phyloP scores from a whole-genome alignment of 495 filamentous ascomycete genomes.

The Neurospora tetraspora region DNA sequence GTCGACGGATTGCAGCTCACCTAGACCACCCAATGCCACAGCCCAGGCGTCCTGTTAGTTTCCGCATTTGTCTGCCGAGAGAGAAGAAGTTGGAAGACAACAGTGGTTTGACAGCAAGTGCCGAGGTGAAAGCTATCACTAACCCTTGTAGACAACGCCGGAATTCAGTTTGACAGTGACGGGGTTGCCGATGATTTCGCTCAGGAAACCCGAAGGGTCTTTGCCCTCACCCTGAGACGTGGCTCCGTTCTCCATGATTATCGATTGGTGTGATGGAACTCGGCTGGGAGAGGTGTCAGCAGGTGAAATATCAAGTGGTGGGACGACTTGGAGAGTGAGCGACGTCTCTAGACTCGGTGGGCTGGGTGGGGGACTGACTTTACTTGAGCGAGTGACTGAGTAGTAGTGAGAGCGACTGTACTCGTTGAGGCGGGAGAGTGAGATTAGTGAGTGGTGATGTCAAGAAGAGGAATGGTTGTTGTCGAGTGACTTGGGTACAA shows the following conservation, averaged over 20 bases:
- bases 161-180: slow-evolving; percentile 96
- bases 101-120: neutral
- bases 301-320: neutral
- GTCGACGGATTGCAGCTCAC: slow-evolving; percentile 94
- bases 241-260: slow-evolving; percentile 64
- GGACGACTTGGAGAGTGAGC: neutral
- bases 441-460: neutral
- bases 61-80: neutral
- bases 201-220: slow-evolving; percentile 83
- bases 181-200: slow-evolving; percentile 81
- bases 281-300: neutral
- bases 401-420: neutral
- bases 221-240: slow-evolving; percentile 54
- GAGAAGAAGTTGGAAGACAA: neutral
- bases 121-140: slow-evolving; percentile 3
- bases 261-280: neutral
- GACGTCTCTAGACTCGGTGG: neutral
- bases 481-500: neutral
- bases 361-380: neutral
- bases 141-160: slow-evolving; percentile 92
- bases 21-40: slow-evolving; percentile 29
- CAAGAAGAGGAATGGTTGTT: neutral
- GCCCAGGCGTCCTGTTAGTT: slow-evolving; percentile 1
- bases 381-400: neutral
- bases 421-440: neutral